Conservation (phyloP, 2,329 filamentous ascomycete species). For the Colletotrichum costaricense region DNA sequence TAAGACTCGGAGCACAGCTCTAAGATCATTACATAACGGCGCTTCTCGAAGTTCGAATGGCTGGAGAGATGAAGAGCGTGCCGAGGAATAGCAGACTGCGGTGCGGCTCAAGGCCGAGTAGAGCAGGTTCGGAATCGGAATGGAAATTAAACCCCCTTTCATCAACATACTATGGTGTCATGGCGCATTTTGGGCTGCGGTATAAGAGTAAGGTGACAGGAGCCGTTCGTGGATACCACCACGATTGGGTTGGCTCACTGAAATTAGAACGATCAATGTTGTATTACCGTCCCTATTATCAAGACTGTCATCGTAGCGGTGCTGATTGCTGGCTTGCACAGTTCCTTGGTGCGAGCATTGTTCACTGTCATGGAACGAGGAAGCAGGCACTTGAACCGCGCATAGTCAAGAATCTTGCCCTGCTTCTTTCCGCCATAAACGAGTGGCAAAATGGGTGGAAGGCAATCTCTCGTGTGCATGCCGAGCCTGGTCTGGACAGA, state of each 20-base stretch:
- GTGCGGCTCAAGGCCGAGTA: background rate
- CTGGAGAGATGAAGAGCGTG: slow-evolving; percentile 20
- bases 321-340: background rate
- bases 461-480: background rate
- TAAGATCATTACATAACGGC: slow-evolving; percentile 36
- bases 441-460: background rate
- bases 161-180: slow-evolving; percentile 20
- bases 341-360: background rate
- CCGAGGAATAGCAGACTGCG: slow-evolving; percentile 4
- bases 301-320: background rate
- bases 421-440: background rate
- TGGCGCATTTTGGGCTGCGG: slow-evolving; percentile 10
- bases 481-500: background rate
- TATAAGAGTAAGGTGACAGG: background rate
- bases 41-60: slow-evolving; percentile 28
- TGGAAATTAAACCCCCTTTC: slow-evolving; percentile 19
- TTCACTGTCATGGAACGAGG: background rate
- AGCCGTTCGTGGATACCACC: background rate
- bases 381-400: background rate
- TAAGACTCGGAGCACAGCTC: slow-evolving; percentile 36
- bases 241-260: background rate
- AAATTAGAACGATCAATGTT: background rate
- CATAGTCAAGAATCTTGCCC: background rate
- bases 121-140: slow-evolving; percentile 14
- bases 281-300: background rate